Base-by-base conservation (phyloP, 2,329 filamentous ascomycete genomes). In the Aureobasidium sp. region DNA sequence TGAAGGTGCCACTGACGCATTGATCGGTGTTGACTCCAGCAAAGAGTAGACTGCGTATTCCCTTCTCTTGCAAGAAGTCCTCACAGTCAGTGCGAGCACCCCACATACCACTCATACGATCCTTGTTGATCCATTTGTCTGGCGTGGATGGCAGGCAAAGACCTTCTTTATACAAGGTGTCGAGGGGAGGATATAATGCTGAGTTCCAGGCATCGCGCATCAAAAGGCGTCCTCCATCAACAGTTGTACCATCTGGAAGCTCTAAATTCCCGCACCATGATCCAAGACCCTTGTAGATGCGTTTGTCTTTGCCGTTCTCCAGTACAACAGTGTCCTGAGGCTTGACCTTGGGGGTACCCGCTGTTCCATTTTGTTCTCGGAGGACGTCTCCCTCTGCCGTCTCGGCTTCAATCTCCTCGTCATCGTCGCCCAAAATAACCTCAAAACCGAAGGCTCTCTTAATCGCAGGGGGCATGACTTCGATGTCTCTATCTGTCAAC, bases 11-110 rank as follows among this genome's bases (percentile, higher is more conserved):
- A 25, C 80, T 75, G 8, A 86, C 83, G 67, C 83, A 85, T 68
- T 85, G 82, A 70, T 86, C 83, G 2, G 83, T 84, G 67, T 86
- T 86, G 14, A 85, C 83, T 0, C 84, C 83, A 0, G 80, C 73
- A 65, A 86, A 84, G 22, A 86, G 67, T 48, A 85, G 68, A 5
- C 82, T 85, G 48, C 66, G 77, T 62, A 77, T 77, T 0, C 74
- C 73, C 52, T 75, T 65, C 44, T 70, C 63, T 53, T 74, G 68
- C 56, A 84, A 69, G 42, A 74, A 77, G 42, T 71, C 70, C 60
- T 76, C 76, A 49, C 82, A 72, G 8, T 75, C 72, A 48, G 79
- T 79, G 12, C 68, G 68, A 9, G 71, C 67, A 27, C 74, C 75
- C 81, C 82, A 85, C 53, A 86, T 72, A 2, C 82, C 84, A 22